These are phyloP conservation scores for Gryganskiella cystojenkinii DNA, from an alignment of 192 early-diverging fungal species.

Conservation along the genomic window DNA sequence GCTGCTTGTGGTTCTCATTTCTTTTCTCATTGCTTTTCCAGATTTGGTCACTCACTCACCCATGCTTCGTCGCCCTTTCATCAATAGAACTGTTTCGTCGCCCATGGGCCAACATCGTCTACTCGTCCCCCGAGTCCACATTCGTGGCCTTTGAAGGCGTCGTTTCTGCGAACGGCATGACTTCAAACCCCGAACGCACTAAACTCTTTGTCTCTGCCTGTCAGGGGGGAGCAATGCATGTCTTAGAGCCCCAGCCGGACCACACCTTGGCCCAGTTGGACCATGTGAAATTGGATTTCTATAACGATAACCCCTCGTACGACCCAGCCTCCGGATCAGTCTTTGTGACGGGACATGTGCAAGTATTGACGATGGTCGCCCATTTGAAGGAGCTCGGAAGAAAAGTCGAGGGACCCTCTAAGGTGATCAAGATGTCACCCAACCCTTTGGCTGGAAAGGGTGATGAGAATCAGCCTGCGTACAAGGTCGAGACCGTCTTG, in stretches of 20 bases:
- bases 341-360: slow-evolving; percentile 27
- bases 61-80: background rate
- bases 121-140: slow-evolving; percentile 33
- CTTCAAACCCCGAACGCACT: slow-evolving; percentile 16
- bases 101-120: slow-evolving; percentile 36
- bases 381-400: background rate
- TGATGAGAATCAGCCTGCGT: background rate
- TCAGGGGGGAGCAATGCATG: slow-evolving; percentile 21
- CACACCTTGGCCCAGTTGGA: slow-evolving; percentile 8
- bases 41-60: background rate
- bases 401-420: slow-evolving; percentile 9
- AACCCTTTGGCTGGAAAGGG: slow-evolving; percentile 2
- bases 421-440: slow-evolving; percentile 35
- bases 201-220: slow-evolving; percentile 34
- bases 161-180: slow-evolving; percentile 39
- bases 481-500: slow-evolving; percentile 28
- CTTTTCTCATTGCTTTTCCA: background rate
- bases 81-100: slow-evolving; percentile 12
- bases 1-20: background rate
- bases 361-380: background rate
- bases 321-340: slow-evolving; percentile 19
- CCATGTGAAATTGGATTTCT: slow-evolving; percentile 37
- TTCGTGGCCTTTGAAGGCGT: slow-evolving; percentile 22
- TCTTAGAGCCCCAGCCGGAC: slow-evolving; percentile 10
- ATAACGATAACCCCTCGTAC: slow-evolving; percentile 28